phyloP scores from a whole-genome alignment of 129 eudicot species.

The Helianthus tuberosus region DNA sequence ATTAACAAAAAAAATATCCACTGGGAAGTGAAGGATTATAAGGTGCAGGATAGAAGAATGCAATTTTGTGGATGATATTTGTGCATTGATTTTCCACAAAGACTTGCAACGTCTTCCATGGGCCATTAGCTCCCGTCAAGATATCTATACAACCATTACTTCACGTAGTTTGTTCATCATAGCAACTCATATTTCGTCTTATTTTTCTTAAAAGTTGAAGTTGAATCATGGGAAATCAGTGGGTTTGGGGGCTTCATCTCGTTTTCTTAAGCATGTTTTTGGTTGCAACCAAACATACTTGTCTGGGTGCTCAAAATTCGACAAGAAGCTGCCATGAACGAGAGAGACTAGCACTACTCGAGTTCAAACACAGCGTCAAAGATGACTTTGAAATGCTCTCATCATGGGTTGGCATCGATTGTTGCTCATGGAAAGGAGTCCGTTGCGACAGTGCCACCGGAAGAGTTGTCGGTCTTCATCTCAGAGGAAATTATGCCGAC shows the following conservation, averaged over 20 bases:
- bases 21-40: too few species aligned
- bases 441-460: slow-evolving; percentile 4
- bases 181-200: background rate
- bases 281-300: background rate
- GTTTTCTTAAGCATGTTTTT: background rate
- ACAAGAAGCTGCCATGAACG: background rate
- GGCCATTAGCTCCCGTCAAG: too few species aligned
- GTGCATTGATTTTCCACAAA: too few species aligned
- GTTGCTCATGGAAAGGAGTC: slow-evolving; percentile 19
- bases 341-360: slow-evolving; percentile 36
- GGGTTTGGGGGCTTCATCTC: slow-evolving; percentile 3
- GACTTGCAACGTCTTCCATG: too few species aligned
- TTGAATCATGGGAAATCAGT: slow-evolving; percentile 1
- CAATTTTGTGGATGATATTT: too few species aligned
- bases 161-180: background rate
- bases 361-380: slow-evolving; percentile 11
- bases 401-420: slow-evolving; percentile 24
- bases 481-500: slow-evolving; percentile 2
- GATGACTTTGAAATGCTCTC: slow-evolving; percentile 13
- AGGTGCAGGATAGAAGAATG: too few species aligned
- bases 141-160: too few species aligned
- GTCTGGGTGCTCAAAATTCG: background rate
- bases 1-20: too few species aligned
- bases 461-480: background rate
- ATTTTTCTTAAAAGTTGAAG: background rate